Evolutionary conservation across 495 filamentous ascomycete genomes (phyloP), one percentile per base, ranked within the genome.

Genomic region (Barbatosphaeria neglecta): DNA sequence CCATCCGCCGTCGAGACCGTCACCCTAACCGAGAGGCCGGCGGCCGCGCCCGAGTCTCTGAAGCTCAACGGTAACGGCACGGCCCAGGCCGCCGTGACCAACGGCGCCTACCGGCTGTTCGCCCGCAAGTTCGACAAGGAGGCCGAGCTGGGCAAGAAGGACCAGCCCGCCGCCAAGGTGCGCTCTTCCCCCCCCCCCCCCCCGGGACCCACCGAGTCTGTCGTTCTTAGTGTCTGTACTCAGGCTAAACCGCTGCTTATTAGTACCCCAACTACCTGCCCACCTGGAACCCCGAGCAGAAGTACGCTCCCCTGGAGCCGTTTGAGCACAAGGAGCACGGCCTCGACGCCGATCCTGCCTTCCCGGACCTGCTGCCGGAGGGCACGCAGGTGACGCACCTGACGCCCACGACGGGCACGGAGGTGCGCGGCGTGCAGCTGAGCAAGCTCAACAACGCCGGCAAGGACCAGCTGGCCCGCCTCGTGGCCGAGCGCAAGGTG

Each of bases 211-310:
- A n/a, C n/a, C 10, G 13, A 13, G 49, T 37, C n/a, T 20, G 38
- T 4, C 27, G 11, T 3, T 9, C 6, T 6, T 4, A 19, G 15
- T 47, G 16, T n/a, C 2, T 35, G 13, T 6, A 35, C 13, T 2
- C 13, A 35, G 31, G 6, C 31, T 13, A 10, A 31, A 31, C 27
- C 9, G 27, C 9, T 10, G 9, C 2, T 8, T 10, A 8, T 13
- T 31, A 57, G 80, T 87, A 81, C 51, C 76, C 75, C 1, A 68
- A 86, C 52, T 87, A 89, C 54, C 72, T 89, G 6, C 81, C 82
- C 7, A 78, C 75, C 1, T 86, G 81, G 81, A 73, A 82, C 49
- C 51, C 54, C 22, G 59, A 65, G 24, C 57, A 61, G 46, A 70
- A 75, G 73, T 84, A 80, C 52, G 65, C 69, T 0, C 75, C 81